Conservation (phyloP, 495 filamentous ascomycete genomes). For the Rostrohypoxylon terebratum region DNA sequence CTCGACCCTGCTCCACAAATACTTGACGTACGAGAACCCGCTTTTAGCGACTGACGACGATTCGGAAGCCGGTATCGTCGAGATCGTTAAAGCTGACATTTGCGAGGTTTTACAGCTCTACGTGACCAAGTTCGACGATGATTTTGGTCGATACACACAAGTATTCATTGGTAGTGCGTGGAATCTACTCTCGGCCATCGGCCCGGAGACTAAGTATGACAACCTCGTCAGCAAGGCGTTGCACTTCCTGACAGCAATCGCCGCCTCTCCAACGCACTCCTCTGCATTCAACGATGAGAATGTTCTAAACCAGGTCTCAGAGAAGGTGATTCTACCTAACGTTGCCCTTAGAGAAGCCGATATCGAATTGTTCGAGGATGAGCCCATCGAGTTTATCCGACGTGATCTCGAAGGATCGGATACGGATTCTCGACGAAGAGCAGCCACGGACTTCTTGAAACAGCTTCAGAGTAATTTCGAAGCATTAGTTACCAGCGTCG, state of each 20-base stretch:
- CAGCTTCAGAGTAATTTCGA: conserved; percentile 91
- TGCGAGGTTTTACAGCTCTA: conserved; percentile 89
- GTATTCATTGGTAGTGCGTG: conserved; percentile 90
- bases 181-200: conserved; percentile 86
- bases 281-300: conserved; percentile 83
- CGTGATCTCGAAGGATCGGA: conserved; percentile 96
- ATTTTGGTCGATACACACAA: conserved; percentile 79
- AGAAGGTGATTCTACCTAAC: conserved; percentile 95
- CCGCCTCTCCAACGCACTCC: conserved; percentile 79
- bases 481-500: conserved; percentile 80
- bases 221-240: conserved; percentile 94
- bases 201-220: conserved; percentile 91
- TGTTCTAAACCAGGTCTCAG: conserved; percentile 82
- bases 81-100: conserved; percentile 89
- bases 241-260: conserved; percentile 91
- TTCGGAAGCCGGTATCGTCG: conserved; percentile 82
- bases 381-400: conserved; percentile 98
- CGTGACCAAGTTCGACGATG: conserved; percentile 93
- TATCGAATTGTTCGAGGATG: conserved; percentile 95
- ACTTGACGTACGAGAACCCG: conserved; percentile 87
- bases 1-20: conserved; percentile 86
- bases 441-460: conserved; percentile 92
- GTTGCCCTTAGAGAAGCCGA: conserved; percentile 90
- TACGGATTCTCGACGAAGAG: conserved; percentile 88
- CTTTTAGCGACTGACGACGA: conserved; percentile 86